Base-by-base conservation (phyloP, 441 rosid species). In the Iberis amara region DNA sequence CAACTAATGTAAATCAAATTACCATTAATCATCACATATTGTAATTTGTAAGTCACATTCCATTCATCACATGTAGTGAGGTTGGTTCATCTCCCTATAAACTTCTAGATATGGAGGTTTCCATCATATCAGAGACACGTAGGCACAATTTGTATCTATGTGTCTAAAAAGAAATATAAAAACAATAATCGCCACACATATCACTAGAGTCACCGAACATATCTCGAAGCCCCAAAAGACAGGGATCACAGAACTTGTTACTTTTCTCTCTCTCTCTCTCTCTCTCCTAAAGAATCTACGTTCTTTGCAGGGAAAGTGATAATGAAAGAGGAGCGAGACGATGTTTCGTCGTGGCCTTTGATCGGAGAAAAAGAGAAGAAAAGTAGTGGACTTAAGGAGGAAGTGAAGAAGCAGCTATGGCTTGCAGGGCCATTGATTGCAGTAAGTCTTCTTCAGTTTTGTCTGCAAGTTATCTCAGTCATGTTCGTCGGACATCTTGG, bases 401-500 rank as follows among this genome's bases (percentile, higher is more conserved):
- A 85, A 68, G 72, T 68, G 10, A 79, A 68, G 73, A 74, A 58
- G 62, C 94, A 82, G 65, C 37, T 79, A 50, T 56, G 74, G 70
- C 72, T 86, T 0, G 77, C 83, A 0, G 81, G 79, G 11, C 90
- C 88, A 7, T 76, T 83, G 2, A 66, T 78, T 23, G 77, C 57
- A 18, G 81, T 73, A 15, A 76, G 84, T 54, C 11, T 86, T 61
- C 57, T 83, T 69, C 88, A 77, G 69, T 83, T 69, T 42, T 69
- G 69, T 31, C 59, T 81, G 32, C 83, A 81, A 55, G 66, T 79
- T n/a, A 80, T 81, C 37, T 80, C 89, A 1, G 55, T 80, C 21
- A 85, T 85, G 95, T 82, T 77, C 52, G 82, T 85, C 5, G 90
- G 87, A 12, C 88, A 79, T 60, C 79, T 81, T 13, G 95, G 88